phyloP scores from a whole-genome alignment of 441 rosid species.

The Jatropha multifida region DNA sequence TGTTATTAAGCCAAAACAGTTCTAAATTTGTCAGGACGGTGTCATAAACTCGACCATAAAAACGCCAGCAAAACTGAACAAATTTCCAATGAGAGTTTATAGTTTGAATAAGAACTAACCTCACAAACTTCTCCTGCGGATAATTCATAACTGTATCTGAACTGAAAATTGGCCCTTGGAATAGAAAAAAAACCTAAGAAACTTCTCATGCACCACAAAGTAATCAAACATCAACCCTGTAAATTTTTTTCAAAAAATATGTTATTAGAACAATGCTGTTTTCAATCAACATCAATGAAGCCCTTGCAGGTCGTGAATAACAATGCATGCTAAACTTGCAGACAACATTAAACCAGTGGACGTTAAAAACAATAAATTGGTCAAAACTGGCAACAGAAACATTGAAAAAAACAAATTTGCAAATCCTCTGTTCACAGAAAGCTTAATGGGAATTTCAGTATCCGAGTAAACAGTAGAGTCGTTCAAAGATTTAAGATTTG shows the following conservation, averaged over 20 bases:
- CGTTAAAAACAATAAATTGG: slow-evolving; percentile 12
- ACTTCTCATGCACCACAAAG: slow-evolving; percentile 23
- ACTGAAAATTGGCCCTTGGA: slow-evolving; percentile 12
- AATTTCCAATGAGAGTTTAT: background rate
- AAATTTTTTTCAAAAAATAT: background rate
- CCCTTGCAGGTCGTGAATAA: slow-evolving; percentile 3
- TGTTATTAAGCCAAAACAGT: background rate
- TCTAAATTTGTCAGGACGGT: background rate
- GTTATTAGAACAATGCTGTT: background rate
- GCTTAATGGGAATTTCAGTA: background rate
- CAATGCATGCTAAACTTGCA: background rate
- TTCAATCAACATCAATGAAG: slow-evolving; percentile 8
- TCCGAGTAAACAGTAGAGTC: background rate
- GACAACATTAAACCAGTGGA: background rate
- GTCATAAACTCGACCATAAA: background rate
- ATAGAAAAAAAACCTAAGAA: slow-evolving; percentile 7
- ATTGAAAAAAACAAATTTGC: slow-evolving; percentile 4
- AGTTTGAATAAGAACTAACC: slow-evolving; percentile 40
- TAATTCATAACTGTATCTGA: slow-evolving; percentile 44
- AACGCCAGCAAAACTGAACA: background rate
- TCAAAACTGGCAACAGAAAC: background rate
- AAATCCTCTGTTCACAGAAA: background rate
- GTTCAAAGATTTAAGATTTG: background rate
- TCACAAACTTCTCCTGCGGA: slow-evolving; percentile 60
- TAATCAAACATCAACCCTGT: slow-evolving; percentile 19